phyloP scores from a whole-genome alignment of 2,329 filamentous ascomycete genomes.

The Aspergillus spinulosporus region DNA sequence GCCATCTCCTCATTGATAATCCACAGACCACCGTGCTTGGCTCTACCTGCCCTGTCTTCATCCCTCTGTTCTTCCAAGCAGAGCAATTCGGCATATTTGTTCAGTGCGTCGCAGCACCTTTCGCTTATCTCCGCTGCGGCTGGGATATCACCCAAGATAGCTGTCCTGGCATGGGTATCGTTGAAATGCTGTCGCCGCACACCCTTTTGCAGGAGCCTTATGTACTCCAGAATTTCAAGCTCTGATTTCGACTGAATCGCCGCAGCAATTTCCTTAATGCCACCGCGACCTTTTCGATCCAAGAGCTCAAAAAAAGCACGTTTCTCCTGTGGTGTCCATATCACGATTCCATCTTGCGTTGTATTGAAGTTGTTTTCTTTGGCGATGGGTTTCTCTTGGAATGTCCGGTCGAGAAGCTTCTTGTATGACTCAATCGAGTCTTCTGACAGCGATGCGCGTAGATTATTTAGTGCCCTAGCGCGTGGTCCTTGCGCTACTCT shows the following conservation, averaged over 20 bases:
- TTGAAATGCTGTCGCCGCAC: slow-evolving; percentile 44
- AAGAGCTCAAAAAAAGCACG: slow-evolving; percentile 66
- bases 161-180: slow-evolving; percentile 34
- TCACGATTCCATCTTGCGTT: slow-evolving; percentile 66
- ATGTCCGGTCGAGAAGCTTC: slow-evolving; percentile 57
- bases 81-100: slow-evolving; percentile 67
- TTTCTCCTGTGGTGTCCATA: slow-evolving; percentile 74
- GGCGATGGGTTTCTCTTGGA: slow-evolving; percentile 16
- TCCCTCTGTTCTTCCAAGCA: slow-evolving; percentile 63
- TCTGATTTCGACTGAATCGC: slow-evolving; percentile 70
- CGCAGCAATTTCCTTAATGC: slow-evolving; percentile 62
- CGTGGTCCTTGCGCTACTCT: slow-evolving; percentile 11
- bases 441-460: slow-evolving; percentile 32
- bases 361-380: slow-evolving; percentile 30
- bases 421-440: slow-evolving; percentile 54
- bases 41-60: slow-evolving; percentile 61
- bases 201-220: slow-evolving; percentile 61
- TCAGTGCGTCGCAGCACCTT: slow-evolving; percentile 65
- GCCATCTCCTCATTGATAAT: slow-evolving; percentile 54
- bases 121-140: slow-evolving; percentile 71
- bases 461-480: slow-evolving; percentile 14
- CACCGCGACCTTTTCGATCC: slow-evolving; percentile 62
- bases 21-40: slow-evolving; percentile 66
- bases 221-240: slow-evolving; percentile 70
- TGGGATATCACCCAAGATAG: slow-evolving; percentile 60